Conservation (phyloP, 177 flowering plant species). For the Vitis hybrid region DNA sequence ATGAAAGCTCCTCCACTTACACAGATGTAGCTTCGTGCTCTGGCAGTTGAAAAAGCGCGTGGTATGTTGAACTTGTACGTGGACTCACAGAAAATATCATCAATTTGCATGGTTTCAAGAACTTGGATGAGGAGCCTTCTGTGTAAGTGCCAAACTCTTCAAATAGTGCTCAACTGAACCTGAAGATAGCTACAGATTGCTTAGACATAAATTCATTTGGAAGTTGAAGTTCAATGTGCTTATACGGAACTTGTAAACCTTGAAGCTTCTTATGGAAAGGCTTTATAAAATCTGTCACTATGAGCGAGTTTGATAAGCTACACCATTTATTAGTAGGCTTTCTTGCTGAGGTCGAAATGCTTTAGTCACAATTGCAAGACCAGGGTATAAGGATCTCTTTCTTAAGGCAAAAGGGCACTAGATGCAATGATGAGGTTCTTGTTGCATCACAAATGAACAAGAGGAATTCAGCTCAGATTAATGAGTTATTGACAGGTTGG, state of each 20-base stretch:
- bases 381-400: constrained; percentile 88
- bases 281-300: constrained; percentile 76
- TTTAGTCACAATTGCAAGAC: constrained; percentile 78
- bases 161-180: too few relatives aligned
- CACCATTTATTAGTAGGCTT: constrained; percentile 77
- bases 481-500: constrained; percentile 64
- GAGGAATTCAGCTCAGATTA: constrained; percentile 49
- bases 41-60: too few relatives aligned
- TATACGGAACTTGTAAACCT: constrained; percentile 21
- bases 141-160: too few relatives aligned
- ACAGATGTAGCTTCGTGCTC: too few relatives aligned
- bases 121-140: too few relatives aligned
- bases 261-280: constrained; percentile 81
- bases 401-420: constrained; percentile 90
- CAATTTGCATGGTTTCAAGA: too few relatives aligned
- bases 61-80: too few relatives aligned
- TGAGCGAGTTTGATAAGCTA: constrained; percentile 90
- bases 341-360: constrained; percentile 84
- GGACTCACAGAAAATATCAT: too few relatives aligned
- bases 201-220: too few relatives aligned
- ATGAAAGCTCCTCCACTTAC: too few relatives aligned
- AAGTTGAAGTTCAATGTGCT: too few relatives aligned
- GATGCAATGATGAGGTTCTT: constrained; percentile 85
- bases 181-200: too few relatives aligned
- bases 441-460: constrained; percentile 60